phyloP scores from a whole-genome alignment of 2,329 filamentous ascomycete species.

The Fusarium metavorans region DNA sequence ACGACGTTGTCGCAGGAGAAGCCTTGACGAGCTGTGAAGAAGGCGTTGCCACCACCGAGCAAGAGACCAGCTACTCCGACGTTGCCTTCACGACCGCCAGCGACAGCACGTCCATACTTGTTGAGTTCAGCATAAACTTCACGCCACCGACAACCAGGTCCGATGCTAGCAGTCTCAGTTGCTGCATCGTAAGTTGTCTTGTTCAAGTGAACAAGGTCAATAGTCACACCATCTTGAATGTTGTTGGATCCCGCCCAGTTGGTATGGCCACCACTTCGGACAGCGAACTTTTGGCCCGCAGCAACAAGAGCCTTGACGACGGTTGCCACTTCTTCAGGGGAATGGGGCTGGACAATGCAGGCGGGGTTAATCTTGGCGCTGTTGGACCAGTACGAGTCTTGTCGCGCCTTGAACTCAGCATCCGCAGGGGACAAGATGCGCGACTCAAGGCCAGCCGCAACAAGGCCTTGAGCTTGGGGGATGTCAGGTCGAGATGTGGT shows the following conservation, averaged over 20 bases:
- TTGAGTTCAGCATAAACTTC: constrained; percentile 40
- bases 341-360: constrained; percentile 26
- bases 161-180: constrained; percentile 55
- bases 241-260: constrained; percentile 27
- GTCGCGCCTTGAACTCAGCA: constrained; percentile 21
- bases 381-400: constrained; percentile 37
- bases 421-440: constrained; percentile 13
- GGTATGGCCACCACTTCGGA: constrained; percentile 21
- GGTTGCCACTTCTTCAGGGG: constrained; percentile 13
- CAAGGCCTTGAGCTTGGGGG: constrained; percentile 9
- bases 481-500: background rate
- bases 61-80: constrained; percentile 48
- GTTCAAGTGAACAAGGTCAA: constrained; percentile 28
- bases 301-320: constrained; percentile 21
- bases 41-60: constrained; percentile 44
- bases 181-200: constrained; percentile 21
- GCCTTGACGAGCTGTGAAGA: constrained; percentile 52
- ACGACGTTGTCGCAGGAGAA: constrained; percentile 61
- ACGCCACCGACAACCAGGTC: constrained; percentile 58
- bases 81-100: constrained; percentile 56
- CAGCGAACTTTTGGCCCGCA: constrained; percentile 15
- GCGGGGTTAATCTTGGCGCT: constrained; percentile 31
- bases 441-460: constrained; percentile 22
- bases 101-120: constrained; percentile 52
- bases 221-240: constrained; percentile 13